Evolutionary conservation across 1,284 basidiomycete genomes (phyloP).

Genomic region (Psilocybe mexicana): DNA sequence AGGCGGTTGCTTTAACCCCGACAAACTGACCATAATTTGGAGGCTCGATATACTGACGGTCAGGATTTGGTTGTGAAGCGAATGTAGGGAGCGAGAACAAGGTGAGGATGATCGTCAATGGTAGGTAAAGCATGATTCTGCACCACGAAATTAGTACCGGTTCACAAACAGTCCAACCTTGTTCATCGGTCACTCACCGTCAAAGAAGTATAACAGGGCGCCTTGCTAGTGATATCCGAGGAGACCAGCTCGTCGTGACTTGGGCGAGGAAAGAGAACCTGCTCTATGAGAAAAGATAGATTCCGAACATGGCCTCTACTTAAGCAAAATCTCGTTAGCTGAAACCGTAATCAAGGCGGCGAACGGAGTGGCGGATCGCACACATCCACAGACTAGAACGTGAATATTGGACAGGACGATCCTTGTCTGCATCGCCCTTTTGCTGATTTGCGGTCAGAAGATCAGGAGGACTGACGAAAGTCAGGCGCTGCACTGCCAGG

Average conservation of each 20-base stretch:
- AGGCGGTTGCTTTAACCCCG: constrained; percentile 15
- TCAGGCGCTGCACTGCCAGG: too few relatives aligned
- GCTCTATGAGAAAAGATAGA: constrained; percentile 16
- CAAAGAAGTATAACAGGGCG: neutral
- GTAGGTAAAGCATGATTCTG: neutral
- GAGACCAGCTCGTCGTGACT: constrained; percentile 20
- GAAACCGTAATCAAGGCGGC: constrained; percentile 2
- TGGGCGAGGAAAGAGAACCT: constrained; percentile 18
- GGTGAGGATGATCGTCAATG: neutral
- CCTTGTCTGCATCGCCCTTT: too few relatives aligned
- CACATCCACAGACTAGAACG: neutral
- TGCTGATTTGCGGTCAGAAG: too few relatives aligned
- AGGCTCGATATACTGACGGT: neutral
- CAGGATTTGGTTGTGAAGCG: neutral
- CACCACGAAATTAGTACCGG: neutral
- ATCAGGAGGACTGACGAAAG: too few relatives aligned
- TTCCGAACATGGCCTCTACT: constrained; percentile 5
- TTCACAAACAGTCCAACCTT: neutral
- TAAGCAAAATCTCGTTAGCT: constrained; percentile 7
- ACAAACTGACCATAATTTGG: constrained; percentile 16
- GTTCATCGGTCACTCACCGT: neutral
- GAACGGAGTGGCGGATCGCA: neutral
- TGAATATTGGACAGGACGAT: neutral
- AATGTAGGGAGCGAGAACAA: neutral
- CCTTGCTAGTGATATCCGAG: neutral